These are phyloP conservation scores for Aspergillus sp. DNA, from an alignment of 2,329 filamentous ascomycete genomes.

Conservation along the genomic window DNA sequence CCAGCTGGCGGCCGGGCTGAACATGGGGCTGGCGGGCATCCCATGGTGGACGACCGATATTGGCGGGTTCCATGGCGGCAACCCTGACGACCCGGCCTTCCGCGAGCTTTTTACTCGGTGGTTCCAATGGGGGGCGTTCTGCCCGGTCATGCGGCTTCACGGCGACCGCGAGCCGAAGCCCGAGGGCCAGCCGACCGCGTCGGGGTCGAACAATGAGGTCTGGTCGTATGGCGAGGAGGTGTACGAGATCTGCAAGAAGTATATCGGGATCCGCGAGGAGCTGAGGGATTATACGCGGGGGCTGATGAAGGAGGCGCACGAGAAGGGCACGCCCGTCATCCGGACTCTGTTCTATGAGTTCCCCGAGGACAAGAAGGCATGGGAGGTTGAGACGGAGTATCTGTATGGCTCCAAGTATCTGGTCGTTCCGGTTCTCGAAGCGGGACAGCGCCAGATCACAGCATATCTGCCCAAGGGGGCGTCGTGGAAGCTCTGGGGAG, in stretches of 20 bases:
- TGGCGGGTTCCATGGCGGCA: constrained; percentile 67
- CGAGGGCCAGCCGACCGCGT: constrained; percentile 26
- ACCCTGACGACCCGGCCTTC: constrained; percentile 56
- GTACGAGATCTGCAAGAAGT: constrained; percentile 60
- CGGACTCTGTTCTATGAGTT: constrained; percentile 65
- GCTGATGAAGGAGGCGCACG: constrained; percentile 61
- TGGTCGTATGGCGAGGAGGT: constrained; percentile 65
- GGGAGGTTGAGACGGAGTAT: constrained; percentile 62
- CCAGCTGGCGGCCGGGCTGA: constrained; percentile 63
- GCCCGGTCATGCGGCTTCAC: constrained; percentile 66
- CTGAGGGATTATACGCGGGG: constrained; percentile 58
- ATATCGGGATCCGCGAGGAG: constrained; percentile 58
- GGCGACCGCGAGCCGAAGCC: constrained; percentile 62
- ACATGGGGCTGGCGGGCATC: constrained; percentile 64
- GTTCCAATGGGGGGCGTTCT: constrained; percentile 70
- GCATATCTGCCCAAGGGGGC: constrained; percentile 55
- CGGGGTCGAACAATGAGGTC: constrained; percentile 49
- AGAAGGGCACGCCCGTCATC: constrained; percentile 61
- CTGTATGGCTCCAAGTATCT: constrained; percentile 64
- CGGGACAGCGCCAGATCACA: constrained; percentile 43
- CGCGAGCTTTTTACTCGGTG: constrained; percentile 64
- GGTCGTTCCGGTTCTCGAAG: constrained; percentile 55
- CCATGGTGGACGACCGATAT: constrained; percentile 72
- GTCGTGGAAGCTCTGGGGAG: constrained; percentile 46
- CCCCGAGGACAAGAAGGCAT: constrained; percentile 52